Conservation (phyloP, 305 asterid species). For the Fraxinus ornus region DNA sequence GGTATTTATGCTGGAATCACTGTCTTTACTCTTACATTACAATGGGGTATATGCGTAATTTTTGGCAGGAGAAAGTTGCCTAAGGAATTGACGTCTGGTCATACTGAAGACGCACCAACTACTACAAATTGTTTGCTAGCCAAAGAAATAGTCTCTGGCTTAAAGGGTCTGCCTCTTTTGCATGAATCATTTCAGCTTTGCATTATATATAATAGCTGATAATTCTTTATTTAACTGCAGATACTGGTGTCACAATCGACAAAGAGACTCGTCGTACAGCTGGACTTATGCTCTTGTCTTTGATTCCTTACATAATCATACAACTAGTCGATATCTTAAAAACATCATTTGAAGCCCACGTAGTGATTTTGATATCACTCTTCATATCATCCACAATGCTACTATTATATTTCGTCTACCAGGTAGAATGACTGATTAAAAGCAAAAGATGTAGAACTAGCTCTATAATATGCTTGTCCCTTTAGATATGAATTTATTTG, state of each 20-base stretch:
- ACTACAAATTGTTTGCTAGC: slow-evolving; percentile 18
- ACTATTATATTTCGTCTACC: slow-evolving; percentile 39
- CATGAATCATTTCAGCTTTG: not conserved
- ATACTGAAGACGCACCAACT: not conserved
- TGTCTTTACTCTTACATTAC: slow-evolving; percentile 49
- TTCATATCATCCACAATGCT: slow-evolving; percentile 29
- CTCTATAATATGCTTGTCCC: not conserved
- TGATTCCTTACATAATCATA: slow-evolving; percentile 39
- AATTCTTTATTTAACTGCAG: not conserved
- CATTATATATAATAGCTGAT: not conserved
- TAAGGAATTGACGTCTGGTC: not conserved
- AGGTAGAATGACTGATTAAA: slow-evolving; percentile 19
- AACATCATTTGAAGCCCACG: not conserved
- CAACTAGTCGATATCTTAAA: slow-evolving; percentile 22
- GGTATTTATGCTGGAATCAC: slow-evolving; percentile 59
- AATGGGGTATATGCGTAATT: slow-evolving; percentile 50
- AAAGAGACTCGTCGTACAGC: slow-evolving; percentile 37
- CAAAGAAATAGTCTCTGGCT: slow-evolving; percentile 21
- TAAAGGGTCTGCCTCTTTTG: slow-evolving; percentile 32
- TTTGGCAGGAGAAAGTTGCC: slow-evolving; percentile 32
- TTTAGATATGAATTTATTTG: not conserved
- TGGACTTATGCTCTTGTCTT: slow-evolving; percentile 47
- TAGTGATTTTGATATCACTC: slow-evolving; percentile 35
- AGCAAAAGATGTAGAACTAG: not conserved
- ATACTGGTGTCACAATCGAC: slow-evolving; percentile 32